A percentile compares a stretch with the other conserved stretches of the same genome.
These are phyloP conservation scores for Polysphondylium violaceum DNA, from an alignment of 78 protist genomes.

Conservation along the genomic window DNA sequence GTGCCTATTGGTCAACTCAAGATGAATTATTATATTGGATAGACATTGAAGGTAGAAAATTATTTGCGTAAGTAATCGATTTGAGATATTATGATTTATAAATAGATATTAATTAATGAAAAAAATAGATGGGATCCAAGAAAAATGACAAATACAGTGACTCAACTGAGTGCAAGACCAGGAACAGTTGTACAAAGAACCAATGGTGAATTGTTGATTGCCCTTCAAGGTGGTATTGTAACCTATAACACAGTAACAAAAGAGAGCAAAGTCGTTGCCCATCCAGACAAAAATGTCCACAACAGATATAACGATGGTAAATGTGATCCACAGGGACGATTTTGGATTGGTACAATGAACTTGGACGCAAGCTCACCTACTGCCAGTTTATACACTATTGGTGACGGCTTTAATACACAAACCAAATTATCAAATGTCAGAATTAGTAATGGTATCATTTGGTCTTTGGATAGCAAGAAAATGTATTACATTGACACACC, in stretches of 20 bases:
- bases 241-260: constrained; percentile 1
- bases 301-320: constrained; percentile 79
- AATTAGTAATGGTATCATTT: constrained; percentile 69
- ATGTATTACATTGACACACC: constrained; percentile 82
- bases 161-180: constrained; percentile 6
- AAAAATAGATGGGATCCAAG: constrained; percentile 24
- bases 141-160: background rate
- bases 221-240: constrained; percentile 17
- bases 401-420: background rate
- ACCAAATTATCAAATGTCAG: background rate
- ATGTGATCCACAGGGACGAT: constrained; percentile 69
- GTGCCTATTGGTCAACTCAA: constrained; percentile 29
- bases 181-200: constrained; percentile 62
- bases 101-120: background rate
- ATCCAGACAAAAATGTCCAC: constrained; percentile 8
- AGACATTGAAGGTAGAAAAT: constrained; percentile 55
- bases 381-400: constrained; percentile 40
- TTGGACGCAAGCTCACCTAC: constrained; percentile 24
- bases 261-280: background rate
- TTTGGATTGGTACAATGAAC: constrained; percentile 65
- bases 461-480: constrained; percentile 28
- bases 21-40: constrained; percentile 34
- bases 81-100: background rate
- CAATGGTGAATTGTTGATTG: constrained; percentile 53
- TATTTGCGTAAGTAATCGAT: constrained; percentile 11